phyloP scores from a whole-genome alignment of 116 monocot genomes.

The Papilionanthe hybrid region DNA sequence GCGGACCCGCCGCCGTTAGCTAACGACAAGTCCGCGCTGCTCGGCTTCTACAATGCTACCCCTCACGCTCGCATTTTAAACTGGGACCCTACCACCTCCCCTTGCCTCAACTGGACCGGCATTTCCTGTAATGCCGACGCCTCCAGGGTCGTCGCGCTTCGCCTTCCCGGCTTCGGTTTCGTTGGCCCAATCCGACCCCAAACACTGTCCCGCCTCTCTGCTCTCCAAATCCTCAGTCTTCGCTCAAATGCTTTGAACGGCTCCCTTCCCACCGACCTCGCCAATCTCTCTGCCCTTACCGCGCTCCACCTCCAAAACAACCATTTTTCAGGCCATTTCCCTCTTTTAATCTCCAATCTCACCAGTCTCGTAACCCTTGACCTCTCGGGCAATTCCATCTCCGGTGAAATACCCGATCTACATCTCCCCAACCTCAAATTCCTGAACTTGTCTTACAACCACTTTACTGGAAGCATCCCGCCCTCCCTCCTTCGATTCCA shows the following conservation, averaged over 20 bases:
- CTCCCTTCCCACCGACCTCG: constrained; percentile 25
- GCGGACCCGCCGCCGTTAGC: not conserved
- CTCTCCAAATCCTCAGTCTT: constrained; percentile 31
- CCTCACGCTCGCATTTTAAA: constrained; percentile 17
- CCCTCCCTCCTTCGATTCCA: constrained; percentile 23
- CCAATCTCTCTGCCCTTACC: constrained; percentile 23
- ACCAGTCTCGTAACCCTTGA: constrained; percentile 41
- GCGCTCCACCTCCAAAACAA: constrained; percentile 33
- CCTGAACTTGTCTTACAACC: constrained; percentile 60
- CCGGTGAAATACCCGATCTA: constrained; percentile 63
- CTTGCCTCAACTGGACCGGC: constrained; percentile 34
- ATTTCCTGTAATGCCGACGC: constrained; percentile 19
- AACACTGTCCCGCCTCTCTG: constrained; percentile 26
- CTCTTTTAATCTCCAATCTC: constrained; percentile 44
- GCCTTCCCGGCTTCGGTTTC: constrained; percentile 29
- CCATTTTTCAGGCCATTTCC: constrained; percentile 24
- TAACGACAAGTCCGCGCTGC: constrained; percentile 22
- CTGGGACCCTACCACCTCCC: constrained; percentile 14
- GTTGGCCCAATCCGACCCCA: constrained; percentile 18
- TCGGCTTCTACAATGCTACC: constrained; percentile 21
- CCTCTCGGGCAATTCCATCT: constrained; percentile 64
- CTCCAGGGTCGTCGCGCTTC: constrained; percentile 26
- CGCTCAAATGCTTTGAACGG: constrained; percentile 27
- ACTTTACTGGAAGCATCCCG: constrained; percentile 54
- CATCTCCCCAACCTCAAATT: constrained; percentile 41